Evolutionary conservation across 139 green algal genomes (phyloP), one percentile per base, ranked within the genome.

Genomic region (Chlamydomonas sphaeroides): DNA sequence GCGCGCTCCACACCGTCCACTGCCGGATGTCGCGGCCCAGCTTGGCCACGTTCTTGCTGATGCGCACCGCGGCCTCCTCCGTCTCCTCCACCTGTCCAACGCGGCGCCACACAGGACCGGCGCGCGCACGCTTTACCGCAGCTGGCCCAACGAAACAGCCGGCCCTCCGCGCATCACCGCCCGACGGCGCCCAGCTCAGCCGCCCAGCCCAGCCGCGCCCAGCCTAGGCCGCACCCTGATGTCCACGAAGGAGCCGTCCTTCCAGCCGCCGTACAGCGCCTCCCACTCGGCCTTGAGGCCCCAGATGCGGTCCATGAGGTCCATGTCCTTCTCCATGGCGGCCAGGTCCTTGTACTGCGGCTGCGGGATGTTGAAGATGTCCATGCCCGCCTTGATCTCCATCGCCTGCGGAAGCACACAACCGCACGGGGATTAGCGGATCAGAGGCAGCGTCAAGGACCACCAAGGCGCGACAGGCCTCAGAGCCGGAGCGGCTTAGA

Each of bases 291-390:
- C 68, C 36, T 94, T 89, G 11, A 95, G 56, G 49, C 68, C 42
- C 95, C 95, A 98, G 35, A 97, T 90, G 56, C 82, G 90, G 25
- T 94, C 89, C 78, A 98, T 79, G 63, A 93, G 65, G 62, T 95
- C 90, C 26, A 96, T 65, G 18, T 97, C 93, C 72, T 90, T 90
- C 86, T 94, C 90, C 74, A 91, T 92, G 33, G 78, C 67, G 0
- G 59, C 80, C 51, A 95, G 82, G 73, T 93, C 92, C 79, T 94
- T 95, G 88, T 95, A 96, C 15, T 90, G 74, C 3, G 94, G 95
- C 81, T 93, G 86, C 10, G 90, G 84, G 14, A 97, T 94, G 78
- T 75, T 84, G 89, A 98, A 98, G 80, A 98, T 97, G 71, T 97
- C 93, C 92, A 97, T 95, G 81, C 95, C 95, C 28, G 76, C 62